Evolutionary conservation across 495 filamentous ascomycete genomes (phyloP).

Genomic region (Neurospora tetrasperma): DNA sequence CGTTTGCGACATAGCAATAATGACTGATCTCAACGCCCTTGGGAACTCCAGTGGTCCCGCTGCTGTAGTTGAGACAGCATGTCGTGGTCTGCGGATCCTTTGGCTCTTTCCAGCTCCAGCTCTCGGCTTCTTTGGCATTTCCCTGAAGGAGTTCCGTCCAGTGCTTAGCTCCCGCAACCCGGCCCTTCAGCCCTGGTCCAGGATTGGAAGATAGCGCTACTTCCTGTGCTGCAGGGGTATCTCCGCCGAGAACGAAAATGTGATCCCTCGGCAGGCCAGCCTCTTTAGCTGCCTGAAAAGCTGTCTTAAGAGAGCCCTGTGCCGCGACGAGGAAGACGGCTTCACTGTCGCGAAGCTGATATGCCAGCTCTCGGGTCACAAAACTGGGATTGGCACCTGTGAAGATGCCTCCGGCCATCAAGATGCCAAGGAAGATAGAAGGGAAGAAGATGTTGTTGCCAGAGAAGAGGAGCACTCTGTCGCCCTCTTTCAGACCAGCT

Average conservation of each 20-base stretch:
- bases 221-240: constrained; percentile 19
- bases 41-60: constrained; percentile 72
- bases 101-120: constrained; percentile 35
- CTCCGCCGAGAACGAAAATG: constrained; percentile 38
- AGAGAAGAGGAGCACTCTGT: constrained; percentile 64
- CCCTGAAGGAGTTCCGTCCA: constrained; percentile 34
- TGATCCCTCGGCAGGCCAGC: constrained; percentile 48
- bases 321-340: constrained; percentile 55
- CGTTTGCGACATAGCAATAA: constrained; percentile 60
- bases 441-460: constrained; percentile 68
- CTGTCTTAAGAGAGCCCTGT: constrained; percentile 46
- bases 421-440: constrained; percentile 56
- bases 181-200: constrained; percentile 25
- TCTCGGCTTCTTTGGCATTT: constrained; percentile 30
- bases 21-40: constrained; percentile 80
- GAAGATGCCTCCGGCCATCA: constrained; percentile 73
- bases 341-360: constrained; percentile 62
- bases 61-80: constrained; percentile 58
- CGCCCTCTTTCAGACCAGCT: constrained; percentile 55
- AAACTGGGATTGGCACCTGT: constrained; percentile 71
- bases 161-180: constrained; percentile 26
- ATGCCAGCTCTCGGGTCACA: constrained; percentile 58
- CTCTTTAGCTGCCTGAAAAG: constrained; percentile 54
- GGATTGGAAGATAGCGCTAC: constrained; percentile 31
- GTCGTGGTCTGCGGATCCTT: constrained; percentile 22